phyloP scores from a whole-genome alignment of 2,329 filamentous ascomycete species.

The Paraconiothyrium sp. region DNA sequence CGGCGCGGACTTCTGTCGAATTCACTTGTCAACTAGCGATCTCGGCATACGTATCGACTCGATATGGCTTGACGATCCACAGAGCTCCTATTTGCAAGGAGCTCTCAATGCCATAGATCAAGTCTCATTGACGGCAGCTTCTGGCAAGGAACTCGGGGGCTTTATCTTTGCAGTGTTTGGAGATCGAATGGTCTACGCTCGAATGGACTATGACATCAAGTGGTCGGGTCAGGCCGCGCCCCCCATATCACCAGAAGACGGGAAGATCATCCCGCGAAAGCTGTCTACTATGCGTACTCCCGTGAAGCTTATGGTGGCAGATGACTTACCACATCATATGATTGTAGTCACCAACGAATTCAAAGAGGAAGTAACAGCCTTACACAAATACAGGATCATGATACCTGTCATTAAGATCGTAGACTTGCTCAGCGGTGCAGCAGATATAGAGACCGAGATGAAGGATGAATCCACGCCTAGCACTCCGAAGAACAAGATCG shows the following conservation, averaged over 20 bases:
- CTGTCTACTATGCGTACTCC: constrained; percentile 38
- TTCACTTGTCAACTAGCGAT: constrained; percentile 30
- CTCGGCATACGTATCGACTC: constrained; percentile 39
- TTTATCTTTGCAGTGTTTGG: constrained; percentile 60
- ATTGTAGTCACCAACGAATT: constrained; percentile 58
- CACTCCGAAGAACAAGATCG: constrained; percentile 46
- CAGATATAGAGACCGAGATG: constrained; percentile 27
- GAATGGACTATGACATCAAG: constrained; percentile 52
- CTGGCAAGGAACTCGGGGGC: constrained; percentile 51
- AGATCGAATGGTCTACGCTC: constrained; percentile 58
- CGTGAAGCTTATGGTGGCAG: constrained; percentile 46
- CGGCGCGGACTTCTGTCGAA: constrained; percentile 48
- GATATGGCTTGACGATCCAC: constrained; percentile 49
- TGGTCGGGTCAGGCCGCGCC: constrained; percentile 18
- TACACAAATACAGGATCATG: constrained; percentile 47
- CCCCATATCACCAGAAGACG: constrained; percentile 10
- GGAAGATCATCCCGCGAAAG: constrained; percentile 39
- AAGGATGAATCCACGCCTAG: constrained; percentile 33
- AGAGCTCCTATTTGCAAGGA: constrained; percentile 40
- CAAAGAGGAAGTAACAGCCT: constrained; percentile 42
- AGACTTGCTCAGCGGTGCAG: constrained; percentile 30
- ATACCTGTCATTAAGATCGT: constrained; percentile 47
- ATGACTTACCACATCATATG: constrained; percentile 53
- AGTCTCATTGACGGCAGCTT: constrained; percentile 27
- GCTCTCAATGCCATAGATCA: constrained; percentile 45